These are phyloP conservation scores for Asclepias syriaca DNA, from an alignment of 257 asterid genomes.

Conservation along the genomic window DNA sequence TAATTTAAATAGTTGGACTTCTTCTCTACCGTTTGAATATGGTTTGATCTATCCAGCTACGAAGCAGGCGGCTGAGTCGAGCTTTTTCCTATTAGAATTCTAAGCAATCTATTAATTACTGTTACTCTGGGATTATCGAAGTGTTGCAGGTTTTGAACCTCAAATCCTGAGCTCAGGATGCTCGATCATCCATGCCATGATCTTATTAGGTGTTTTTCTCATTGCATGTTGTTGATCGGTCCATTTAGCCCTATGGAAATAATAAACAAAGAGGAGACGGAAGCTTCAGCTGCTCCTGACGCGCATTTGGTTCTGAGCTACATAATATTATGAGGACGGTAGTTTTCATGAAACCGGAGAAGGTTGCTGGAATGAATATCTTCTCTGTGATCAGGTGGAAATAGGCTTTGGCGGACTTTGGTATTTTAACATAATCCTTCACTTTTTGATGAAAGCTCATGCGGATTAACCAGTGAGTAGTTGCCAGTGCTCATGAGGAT, in stretches of 20 bases:
- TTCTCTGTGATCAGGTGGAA: background rate
- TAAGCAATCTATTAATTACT: background rate
- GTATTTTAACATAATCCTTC: background rate
- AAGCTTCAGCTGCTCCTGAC: background rate
- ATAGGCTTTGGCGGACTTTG: background rate
- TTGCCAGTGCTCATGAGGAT: background rate
- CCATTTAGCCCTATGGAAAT: background rate
- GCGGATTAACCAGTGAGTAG: background rate
- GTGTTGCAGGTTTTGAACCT: conserved; percentile 5
- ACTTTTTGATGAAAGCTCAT: background rate
- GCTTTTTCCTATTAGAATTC: conserved; percentile 2
- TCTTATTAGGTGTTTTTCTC: background rate
- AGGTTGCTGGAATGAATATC: background rate
- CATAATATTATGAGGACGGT: background rate
- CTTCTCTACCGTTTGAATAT: background rate
- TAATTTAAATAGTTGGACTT: background rate
- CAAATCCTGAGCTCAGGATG: background rate
- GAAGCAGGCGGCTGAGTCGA: background rate
- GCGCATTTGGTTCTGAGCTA: background rate
- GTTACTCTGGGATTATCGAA: conserved; percentile 1
- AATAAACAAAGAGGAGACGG: background rate
- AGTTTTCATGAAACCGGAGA: background rate
- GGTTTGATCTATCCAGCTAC: conserved; percentile 13
- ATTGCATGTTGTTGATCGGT: background rate
- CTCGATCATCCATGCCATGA: background rate